Conservation (phyloP, 129 eudicot genomes). For the Ambrosia artemisiifolia region DNA sequence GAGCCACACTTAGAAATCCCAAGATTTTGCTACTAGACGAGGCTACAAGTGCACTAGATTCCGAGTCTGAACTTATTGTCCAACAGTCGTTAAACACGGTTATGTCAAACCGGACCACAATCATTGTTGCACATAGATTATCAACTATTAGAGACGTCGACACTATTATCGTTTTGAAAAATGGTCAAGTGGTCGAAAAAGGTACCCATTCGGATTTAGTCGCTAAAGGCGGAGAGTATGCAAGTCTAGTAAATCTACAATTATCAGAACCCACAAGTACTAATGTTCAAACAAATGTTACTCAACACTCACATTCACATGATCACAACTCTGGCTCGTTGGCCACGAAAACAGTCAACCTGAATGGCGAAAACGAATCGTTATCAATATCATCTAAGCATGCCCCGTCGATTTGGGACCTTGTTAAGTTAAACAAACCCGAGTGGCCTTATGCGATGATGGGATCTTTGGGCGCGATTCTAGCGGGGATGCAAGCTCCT, state of each 20-base stretch:
- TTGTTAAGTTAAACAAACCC: constrained; percentile 62
- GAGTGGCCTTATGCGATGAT: constrained; percentile 76
- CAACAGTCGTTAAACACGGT: constrained; percentile 59
- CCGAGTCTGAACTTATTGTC: constrained; percentile 70
- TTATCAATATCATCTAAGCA: constrained; percentile 14
- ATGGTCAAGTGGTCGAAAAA: constrained; percentile 57
- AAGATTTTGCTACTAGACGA: constrained; percentile 79
- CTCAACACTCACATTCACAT: not conserved
- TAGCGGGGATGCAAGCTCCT: constrained; percentile 80
- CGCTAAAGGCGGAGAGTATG: constrained; percentile 55
- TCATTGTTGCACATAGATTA: constrained; percentile 67
- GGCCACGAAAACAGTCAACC: constrained; percentile 6
- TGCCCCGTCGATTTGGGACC: constrained; percentile 55
- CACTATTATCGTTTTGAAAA: constrained; percentile 54
- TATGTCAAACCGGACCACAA: constrained; percentile 64
- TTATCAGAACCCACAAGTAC: constrained; percentile 31
- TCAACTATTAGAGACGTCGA: constrained; percentile 71
- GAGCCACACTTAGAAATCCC: constrained; percentile 73
- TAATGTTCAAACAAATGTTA: constrained; percentile 18
- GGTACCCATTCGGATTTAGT: constrained; percentile 56
- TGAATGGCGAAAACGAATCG: constrained; percentile 12
- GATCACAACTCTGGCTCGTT: constrained; percentile 14
- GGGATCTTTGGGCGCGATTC: constrained; percentile 73
- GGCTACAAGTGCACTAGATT: constrained; percentile 87
- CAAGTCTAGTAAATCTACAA: constrained; percentile 58